Percentiles rank a stretch among this genome's conserved stretches.
Conservation (phyloP, 176 grass and related monocot genomes). For the Bromus sterilis region DNA sequence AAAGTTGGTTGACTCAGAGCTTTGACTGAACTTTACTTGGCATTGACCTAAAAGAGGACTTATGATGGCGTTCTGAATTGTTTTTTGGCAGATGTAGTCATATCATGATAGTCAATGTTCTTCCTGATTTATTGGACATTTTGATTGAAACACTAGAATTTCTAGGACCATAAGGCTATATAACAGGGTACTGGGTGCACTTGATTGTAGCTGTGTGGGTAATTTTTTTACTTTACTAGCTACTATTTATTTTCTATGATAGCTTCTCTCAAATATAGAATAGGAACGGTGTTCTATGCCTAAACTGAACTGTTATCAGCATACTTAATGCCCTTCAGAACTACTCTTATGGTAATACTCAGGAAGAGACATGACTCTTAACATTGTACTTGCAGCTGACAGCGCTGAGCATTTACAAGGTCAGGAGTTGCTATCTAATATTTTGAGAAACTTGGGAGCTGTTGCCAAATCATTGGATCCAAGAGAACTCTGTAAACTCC, state of each 20-base stretch:
- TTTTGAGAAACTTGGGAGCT: slow-evolving; percentile 63
- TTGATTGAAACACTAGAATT: slow-evolving; percentile 13
- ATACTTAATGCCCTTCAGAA: not conserved
- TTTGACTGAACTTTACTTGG: not conserved
- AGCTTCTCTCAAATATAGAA: not conserved
- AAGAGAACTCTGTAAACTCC: slow-evolving; percentile 67
- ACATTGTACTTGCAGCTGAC: slow-evolving; percentile 54
- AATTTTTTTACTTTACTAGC: not conserved
- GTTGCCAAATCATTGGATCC: slow-evolving; percentile 82
- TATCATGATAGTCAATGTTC: not conserved
- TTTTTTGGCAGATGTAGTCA: not conserved
- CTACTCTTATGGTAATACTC: slow-evolving; percentile 15
- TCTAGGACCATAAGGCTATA: not conserved
- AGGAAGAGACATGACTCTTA: slow-evolving; percentile 12
- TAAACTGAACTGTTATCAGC: slow-evolving; percentile 9
- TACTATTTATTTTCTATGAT: not conserved
- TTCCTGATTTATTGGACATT: slow-evolving; percentile 6
- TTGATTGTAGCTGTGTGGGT: not conserved
- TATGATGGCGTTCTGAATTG: not conserved
- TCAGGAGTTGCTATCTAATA: slow-evolving; percentile 62
- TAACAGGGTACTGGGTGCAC: not conserved
- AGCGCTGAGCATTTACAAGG: slow-evolving; percentile 45
- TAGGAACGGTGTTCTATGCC: not conserved
- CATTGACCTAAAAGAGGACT: not conserved
- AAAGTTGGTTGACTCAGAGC: not conserved